Percentiles rank a stretch among this genome's conserved stretches.
Evolutionary conservation across 345 rosid genomes (phyloP).

Genomic region (Arabidopsis arenosa): DNA sequence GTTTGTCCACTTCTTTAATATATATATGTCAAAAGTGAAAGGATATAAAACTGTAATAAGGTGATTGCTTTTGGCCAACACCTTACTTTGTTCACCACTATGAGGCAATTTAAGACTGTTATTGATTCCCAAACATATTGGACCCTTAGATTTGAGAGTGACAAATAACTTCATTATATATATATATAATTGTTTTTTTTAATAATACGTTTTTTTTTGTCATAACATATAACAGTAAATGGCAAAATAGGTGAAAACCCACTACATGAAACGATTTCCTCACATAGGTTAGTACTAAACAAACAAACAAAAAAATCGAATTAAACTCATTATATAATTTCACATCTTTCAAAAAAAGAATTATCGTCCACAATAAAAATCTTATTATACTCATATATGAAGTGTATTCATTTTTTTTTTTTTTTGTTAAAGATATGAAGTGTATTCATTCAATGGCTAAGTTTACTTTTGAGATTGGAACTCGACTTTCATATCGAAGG

Average conservation of each 20-base stretch:
- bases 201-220: not conserved
- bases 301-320: not conserved
- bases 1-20: constrained; percentile 32
- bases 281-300: not conserved
- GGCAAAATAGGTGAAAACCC: constrained; percentile 28
- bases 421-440: not conserved
- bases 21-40: constrained; percentile 38
- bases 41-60: constrained; percentile 34
- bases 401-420: not conserved
- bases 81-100: constrained; percentile 48
- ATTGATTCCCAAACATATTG: constrained; percentile 49
- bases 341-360: constrained; percentile 1
- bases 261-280: constrained; percentile 30
- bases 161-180: constrained; percentile 23
- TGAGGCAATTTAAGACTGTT: constrained; percentile 42
- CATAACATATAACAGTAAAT: constrained; percentile 20
- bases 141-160: constrained; percentile 43
- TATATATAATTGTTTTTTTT: not conserved
- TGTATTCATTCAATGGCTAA: not conserved
- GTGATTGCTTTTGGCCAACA: constrained; percentile 47
- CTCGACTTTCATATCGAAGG: constrained; percentile 1
- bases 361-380: not conserved
- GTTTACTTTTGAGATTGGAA: not conserved
- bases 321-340: constrained; percentile 23
- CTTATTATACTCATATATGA: not conserved